Evolutionary conservation across 371 early-diverging fungal species (phyloP), one percentile per base, ranked within the genome.

Genomic region (Batkoa obscura): DNA sequence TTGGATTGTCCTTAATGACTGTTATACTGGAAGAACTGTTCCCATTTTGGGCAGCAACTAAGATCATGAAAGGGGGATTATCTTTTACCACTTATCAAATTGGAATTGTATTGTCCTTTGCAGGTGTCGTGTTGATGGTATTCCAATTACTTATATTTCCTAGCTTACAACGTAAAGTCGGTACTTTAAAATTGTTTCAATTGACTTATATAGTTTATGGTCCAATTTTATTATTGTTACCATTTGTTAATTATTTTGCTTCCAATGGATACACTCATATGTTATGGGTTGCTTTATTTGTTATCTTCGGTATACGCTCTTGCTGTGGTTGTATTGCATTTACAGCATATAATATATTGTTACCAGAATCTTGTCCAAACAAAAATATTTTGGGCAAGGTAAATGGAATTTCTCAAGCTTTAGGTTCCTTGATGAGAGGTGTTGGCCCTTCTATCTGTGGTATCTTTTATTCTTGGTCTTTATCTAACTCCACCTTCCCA

Each of bases 381-480:
- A 52, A 52, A 10, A 13, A 10, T 30, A 45, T 23, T 41, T 65
- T 86, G 17, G 84, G 86, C 0, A 71, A 70, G 0, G 80, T 86
- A 6, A 83, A 84, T 53, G 83, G 83, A 5, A 60, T 81, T 9
- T 75, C 75, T 1, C 81, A 79, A 52, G 76, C 77, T 0, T 66
- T 74, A 30, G 68, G 77, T 8, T 66, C 77, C 3, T 65, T 79
- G 59, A 74, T 78, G 47, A 64, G 84, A n/a, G 78, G 73, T 10
- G 63, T 83, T 36, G 83, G 80, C 53, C 84, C 83, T 9, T 74
- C 79, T 0, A 49, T 79, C 3, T 80, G 81, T n/a, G 81, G 81
- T 33, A 69, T 72, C 3, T 33, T 84, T 9, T 84, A 76, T 74
- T 74, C 78, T 0, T 72, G 72, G 62, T 81, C 81, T 0, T 60